These are phyloP conservation scores for Plasmodium gaboni DNA, from an alignment of 169 alveolate species.

Conservation along the genomic window DNA sequence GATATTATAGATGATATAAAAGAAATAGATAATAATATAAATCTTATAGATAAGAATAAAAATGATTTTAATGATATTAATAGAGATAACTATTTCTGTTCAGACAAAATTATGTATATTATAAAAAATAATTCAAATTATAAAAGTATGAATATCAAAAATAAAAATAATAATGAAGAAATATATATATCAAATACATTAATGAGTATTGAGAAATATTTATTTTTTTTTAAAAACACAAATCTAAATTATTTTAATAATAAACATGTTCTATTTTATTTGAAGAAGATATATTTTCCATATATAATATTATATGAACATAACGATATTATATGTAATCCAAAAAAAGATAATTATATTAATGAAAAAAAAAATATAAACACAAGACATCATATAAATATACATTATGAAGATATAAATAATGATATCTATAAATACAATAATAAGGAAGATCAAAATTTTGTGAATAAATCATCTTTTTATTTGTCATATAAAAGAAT, in stretches of 20 bases:
- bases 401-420: no score
- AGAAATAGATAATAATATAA: not conserved
- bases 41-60: not conserved
- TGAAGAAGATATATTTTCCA: slow-evolving; percentile 6
- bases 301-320: not conserved
- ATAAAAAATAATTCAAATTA: not conserved
- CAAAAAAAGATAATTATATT: not conserved
- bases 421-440: no score
- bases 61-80: not conserved
- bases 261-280: slow-evolving; percentile 19
- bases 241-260: slow-evolving; percentile 12
- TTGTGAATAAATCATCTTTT: not conserved
- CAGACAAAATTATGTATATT: not conserved
- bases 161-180: not conserved
- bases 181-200: not conserved
- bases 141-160: not conserved
- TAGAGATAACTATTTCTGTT: not conserved
- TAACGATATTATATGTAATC: not conserved
- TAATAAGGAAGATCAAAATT: no score
- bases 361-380: not conserved
- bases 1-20: not conserved
- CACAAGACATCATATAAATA: no score
- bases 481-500: not conserved
- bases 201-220: not conserved
- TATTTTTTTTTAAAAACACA: slow-evolving; percentile 17